Conservation (phyloP, 257 asterid species). For the Fraxinus pennsylvanica region DNA sequence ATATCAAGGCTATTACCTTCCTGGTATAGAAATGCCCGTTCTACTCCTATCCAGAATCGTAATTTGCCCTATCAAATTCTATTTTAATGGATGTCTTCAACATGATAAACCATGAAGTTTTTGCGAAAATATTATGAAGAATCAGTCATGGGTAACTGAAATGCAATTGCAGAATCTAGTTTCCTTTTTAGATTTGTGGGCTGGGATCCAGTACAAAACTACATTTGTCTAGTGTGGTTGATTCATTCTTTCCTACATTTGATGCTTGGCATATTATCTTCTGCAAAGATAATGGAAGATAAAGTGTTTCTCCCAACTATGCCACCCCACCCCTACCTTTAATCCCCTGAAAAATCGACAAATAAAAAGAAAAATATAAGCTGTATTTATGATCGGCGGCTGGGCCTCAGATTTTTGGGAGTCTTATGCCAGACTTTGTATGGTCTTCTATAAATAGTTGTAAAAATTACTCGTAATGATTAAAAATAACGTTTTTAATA, state of each 20-base stretch:
- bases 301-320: neutral
- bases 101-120: neutral
- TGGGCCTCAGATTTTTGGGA: no score
- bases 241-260: neutral
- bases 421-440: no score
- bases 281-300: neutral
- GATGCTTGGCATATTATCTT: conserved; percentile 10
- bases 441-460: no score
- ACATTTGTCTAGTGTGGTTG: neutral
- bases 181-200: neutral
- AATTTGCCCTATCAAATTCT: no score
- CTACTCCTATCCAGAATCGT: no score
- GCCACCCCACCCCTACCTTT: neutral
- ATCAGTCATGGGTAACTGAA: conserved; percentile 21
- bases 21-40: no score
- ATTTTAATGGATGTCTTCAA: no score
- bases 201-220: neutral
- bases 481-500: no score
- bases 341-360: neutral
- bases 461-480: no score
- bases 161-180: conserved; percentile 18
- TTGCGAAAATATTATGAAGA: conserved; percentile 23
- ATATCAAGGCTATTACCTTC: neutral
- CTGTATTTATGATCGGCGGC: neutral
- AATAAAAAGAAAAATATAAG: neutral